These are phyloP conservation scores for Daedaleopsis nitida DNA, from an alignment of 768 basidiomycete species.

Conservation along the genomic window DNA sequence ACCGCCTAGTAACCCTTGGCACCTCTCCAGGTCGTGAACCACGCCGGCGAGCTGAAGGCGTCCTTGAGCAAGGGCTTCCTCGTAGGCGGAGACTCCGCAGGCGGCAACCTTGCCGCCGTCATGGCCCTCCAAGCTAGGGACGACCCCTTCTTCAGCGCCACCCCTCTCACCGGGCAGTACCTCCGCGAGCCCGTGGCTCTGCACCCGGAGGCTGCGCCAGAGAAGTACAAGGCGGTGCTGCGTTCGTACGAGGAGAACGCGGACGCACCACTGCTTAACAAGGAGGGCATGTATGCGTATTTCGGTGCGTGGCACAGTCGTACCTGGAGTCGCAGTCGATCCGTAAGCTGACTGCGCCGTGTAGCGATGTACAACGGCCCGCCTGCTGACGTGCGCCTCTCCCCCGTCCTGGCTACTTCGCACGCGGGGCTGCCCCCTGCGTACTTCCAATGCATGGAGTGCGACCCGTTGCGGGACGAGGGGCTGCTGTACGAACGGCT, in stretches of 20 bases:
- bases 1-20: too few relatives aligned
- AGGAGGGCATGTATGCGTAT: background rate
- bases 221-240: conserved; percentile 25
- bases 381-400: conserved; percentile 13
- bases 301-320: background rate
- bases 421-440: conserved; percentile 25
- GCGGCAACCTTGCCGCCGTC: conserved; percentile 26
- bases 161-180: conserved; percentile 27
- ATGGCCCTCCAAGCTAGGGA: conserved; percentile 28
- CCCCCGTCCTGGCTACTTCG: conserved; percentile 24
- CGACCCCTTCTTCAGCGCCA: conserved; percentile 26
- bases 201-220: conserved; percentile 20
- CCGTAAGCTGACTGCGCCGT: too few relatives aligned
- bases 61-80: conserved; percentile 29
- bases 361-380: background rate
- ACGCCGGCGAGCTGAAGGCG: conserved; percentile 14
- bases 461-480: conserved; percentile 33
- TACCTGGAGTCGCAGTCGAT: too few relatives aligned
- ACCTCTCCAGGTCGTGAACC: conserved; percentile 9
- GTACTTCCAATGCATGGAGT: conserved; percentile 29
- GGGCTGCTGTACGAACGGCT: conserved; percentile 28
- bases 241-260: conserved; percentile 25
- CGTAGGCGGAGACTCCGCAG: conserved; percentile 28
- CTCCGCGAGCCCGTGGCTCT: conserved; percentile 25
- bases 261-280: conserved; percentile 16